Base-by-base conservation (phyloP, 306 rosid species). In the Astragalus glycyphyllos region DNA sequence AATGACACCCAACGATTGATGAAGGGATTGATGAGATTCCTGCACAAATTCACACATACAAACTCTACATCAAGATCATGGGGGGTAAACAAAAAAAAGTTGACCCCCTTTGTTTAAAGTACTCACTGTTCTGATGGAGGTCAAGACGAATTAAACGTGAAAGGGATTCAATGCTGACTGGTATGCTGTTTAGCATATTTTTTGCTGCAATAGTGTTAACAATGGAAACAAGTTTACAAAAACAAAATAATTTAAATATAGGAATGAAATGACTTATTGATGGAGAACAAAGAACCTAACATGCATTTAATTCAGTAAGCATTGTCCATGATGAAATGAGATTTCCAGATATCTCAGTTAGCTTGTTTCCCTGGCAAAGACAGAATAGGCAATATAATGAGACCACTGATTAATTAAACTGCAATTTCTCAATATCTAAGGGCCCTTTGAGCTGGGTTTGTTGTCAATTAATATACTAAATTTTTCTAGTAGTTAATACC, bases 281-380 rank as follows among this genome's bases (percentile, higher is more conserved):
- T 58, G 56, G 65, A 78, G 78, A 72, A 46, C 35, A 49, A 23
- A 55, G 72, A 55, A 54, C 53, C 69, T 81, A 81, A 90, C 98
- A 85, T 49, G 96, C 96, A 84, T 84, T 93, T 68, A 90, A 86
- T 86, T 93, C 97, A 12, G 90, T 85, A 66, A 93, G 96, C 90
- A 58, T 38, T 67, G 90, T 84, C 90, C 96, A 93, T n/a, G 96
- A 82, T 45, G 87, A 81, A 73, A 93, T 72, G 79, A 85, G 84
- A 74, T 69, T 87, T 80, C 80, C 88, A 6, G 90, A 79, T 49
- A 93, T 80, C 76, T 6, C 11, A 15, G 84, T 78, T 64, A 93
- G 84, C 86, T 87, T 93, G 89, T 93, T 93, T 69, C 96, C 96
- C 97, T 93, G 83, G 71, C 50, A 78, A 51, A 53, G 53, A 74